These are phyloP conservation scores for Rhodosporidiobolus odoratus DNA, from an alignment of 768 basidiomycete genomes.

Conservation along the genomic window DNA sequence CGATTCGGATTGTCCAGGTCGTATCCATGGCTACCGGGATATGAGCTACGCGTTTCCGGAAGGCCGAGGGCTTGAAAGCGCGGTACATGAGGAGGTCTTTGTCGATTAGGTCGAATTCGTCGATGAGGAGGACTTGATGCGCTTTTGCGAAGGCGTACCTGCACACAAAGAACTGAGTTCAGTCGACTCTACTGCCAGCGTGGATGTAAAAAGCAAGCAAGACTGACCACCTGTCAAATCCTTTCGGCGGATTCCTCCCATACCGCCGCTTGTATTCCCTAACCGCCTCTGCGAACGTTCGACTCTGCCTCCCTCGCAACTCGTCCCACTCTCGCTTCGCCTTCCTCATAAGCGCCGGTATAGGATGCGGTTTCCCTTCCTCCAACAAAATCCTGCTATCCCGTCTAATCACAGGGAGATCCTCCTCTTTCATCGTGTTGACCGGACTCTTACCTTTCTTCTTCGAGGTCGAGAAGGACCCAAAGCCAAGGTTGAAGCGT, in stretches of 20 bases:
- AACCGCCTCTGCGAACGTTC: conserved; percentile 46
- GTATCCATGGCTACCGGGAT: conserved; percentile 24
- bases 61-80: conserved; percentile 39
- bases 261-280: conserved; percentile 47
- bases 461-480: no score
- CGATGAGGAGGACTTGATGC: conserved; percentile 39
- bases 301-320: conserved; percentile 45
- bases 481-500: no score
- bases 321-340: conserved; percentile 47
- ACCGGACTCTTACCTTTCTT: not conserved
- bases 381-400: conserved; percentile 37
- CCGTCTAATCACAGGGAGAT: conserved; percentile 20
- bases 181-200: no score
- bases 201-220: not conserved
- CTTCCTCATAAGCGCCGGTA: conserved; percentile 45
- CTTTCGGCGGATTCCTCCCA: conserved; percentile 47
- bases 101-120: conserved; percentile 46
- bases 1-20: conserved; percentile 39
- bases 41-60: conserved; percentile 37
- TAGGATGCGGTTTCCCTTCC: conserved; percentile 45
- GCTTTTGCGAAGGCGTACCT: conserved; percentile 37
- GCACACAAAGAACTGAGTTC: not conserved
- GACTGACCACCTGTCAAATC: conserved; percentile 46
- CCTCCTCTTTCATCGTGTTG: not conserved
- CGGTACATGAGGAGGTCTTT: conserved; percentile 43